Base-by-base conservation (phyloP, 148 eudicot genomes). In the Heliamphora exappendiculata region DNA sequence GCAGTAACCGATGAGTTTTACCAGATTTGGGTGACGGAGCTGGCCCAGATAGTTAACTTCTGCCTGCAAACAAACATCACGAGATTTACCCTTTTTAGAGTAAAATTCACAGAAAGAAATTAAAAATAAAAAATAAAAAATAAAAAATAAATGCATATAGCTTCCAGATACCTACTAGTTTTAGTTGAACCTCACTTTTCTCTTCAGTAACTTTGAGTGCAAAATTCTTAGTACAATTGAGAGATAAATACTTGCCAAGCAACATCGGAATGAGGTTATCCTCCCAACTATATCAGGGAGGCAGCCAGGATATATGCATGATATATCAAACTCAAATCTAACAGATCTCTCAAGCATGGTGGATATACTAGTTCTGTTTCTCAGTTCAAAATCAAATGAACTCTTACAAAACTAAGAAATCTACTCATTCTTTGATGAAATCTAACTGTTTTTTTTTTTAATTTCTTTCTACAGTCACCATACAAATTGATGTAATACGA, bases 41-140 rank as follows among this genome's bases (percentile, higher is more conserved):
- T 92, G 94, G 60, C 97, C 94, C 75, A 92, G 72, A 83, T 92
- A 90, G 75, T 83, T 87, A 72, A 92, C 92, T 87, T 92, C 97
- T 64, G 97, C 89, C 97, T 92, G 89, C 81, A 82, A 29, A 60
- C 49, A 51, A 33, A 51, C 73, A 41, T 37, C 54, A 68, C 29
- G 22, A 4, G 72, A 82, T 71, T 71, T 29, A 7, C 59, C 59
- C 16, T n/a, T 51, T 51, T 33, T 16, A 67, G 75, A 19, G 33
- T 11, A 57, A 75, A 64, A 45, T n/a, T 55, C 44, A 60, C 31
- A 60, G 10, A 42, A 42, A 42, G 1, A 42, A 42, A 0, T 41
- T 29, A 70, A 31, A 1, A 50, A 16, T 14, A 49, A 49, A 26
- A 1, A 49, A 28, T 13, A 47, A 50, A 3, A 28, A 11, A 16